A percentile compares a stretch with the other conserved stretches of the same genome.
phyloP scores from a whole-genome alignment of 495 filamentous ascomycete species.

The Podospora anserina region DNA sequence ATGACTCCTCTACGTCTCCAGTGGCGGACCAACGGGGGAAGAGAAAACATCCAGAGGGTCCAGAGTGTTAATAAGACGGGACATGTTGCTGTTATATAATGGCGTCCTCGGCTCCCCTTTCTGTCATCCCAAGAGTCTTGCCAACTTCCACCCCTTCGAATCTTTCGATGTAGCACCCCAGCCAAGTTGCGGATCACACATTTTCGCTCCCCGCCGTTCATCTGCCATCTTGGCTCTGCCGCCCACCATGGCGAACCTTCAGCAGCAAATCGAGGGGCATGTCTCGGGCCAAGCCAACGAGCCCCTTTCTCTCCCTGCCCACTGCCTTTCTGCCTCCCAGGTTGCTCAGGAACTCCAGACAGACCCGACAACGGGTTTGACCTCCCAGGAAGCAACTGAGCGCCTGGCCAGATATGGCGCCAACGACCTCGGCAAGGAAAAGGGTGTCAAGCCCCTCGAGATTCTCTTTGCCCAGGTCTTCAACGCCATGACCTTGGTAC shows the following conservation, averaged over 20 bases:
- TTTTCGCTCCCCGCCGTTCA: neutral
- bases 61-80: neutral
- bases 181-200: neutral
- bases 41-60: neutral
- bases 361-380: neutral
- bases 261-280: constrained; percentile 5
- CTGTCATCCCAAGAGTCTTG: neutral
- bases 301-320: constrained; percentile 9
- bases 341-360: constrained; percentile 9
- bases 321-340: constrained; percentile 7
- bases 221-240: constrained; percentile 1
- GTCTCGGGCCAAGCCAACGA: constrained; percentile 10
- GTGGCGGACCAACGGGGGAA: neutral
- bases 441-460: constrained; percentile 9
- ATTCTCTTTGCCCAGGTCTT: constrained; percentile 11
- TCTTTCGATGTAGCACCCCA: neutral
- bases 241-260: constrained; percentile 5
- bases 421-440: constrained; percentile 11
- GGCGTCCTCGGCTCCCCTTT: neutral
- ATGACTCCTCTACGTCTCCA: neutral
- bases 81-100: neutral
- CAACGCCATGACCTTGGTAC: constrained; percentile 14
- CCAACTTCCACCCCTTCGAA: neutral
- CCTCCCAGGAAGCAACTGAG: constrained; percentile 4
- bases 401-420: constrained; percentile 2